Evolutionary conservation across 106 monocot species (phyloP), one percentile per base, ranked within the genome.

Genomic region (Platanthera zijinensis): DNA sequence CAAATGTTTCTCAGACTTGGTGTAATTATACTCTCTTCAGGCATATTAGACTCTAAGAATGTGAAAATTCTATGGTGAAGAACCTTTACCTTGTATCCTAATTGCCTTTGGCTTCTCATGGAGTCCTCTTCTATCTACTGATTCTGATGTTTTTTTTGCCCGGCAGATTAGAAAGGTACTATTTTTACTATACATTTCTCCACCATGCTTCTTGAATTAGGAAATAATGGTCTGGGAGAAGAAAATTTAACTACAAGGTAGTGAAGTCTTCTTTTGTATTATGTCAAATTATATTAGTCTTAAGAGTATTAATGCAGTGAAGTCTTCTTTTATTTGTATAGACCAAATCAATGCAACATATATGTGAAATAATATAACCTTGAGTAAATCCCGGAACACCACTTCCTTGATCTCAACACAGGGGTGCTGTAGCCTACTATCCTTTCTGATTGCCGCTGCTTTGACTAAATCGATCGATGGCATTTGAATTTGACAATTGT

Each of bases 1-100:
- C 12, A 67, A 9, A 67, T 67, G 30, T 39, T 67, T 22, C 39
- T 39, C 39, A 13, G 25, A 67, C 30, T 67, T 30, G 67, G 67
- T 39, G 46, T 70, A 70, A 47, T 70, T 70, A 70, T 48, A 70
- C 19, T 70, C 70, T 70, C 48, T 70, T 5, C 46, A n/a, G 45
- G 46, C 70, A 70, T 70, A 25, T 70, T 48, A 47, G 48, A 48
- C 48, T 48, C 70, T 70, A 70, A 70, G 32, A 47, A 48, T 48
- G 70, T 70, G 46, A 15, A 69, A 70, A 39, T 70, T 70, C 17
- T 70, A 10, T 17, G 70, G 48, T 70, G 32, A 70, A 47, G 48
- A 47, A 70, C 70, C 48, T 48, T 70, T 70, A 47, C 25, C 8
- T 48, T 45, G 70, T 47, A 66, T 32, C 70, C 70, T 70, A 48